These are phyloP conservation scores for Tylopilus sp. DNA, from an alignment of 768 basidiomycete species.

Conservation along the genomic window DNA sequence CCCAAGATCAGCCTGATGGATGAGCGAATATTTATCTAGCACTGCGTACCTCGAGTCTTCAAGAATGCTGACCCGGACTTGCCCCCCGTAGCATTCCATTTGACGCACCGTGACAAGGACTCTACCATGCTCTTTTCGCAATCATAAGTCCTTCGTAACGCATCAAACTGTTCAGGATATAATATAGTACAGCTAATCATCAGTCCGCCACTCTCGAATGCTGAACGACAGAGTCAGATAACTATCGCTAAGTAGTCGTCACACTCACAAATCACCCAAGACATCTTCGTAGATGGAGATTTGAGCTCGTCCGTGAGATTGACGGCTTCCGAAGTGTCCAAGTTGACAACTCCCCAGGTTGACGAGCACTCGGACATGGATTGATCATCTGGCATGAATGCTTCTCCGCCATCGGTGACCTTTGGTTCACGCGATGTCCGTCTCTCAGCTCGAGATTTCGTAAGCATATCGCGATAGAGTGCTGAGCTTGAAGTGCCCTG, in stretches of 20 bases:
- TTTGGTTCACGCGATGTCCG: slow-evolving; percentile 56
- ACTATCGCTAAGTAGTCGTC: neutral
- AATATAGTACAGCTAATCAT: slow-evolving; percentile 93
- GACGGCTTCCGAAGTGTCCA: slow-evolving; percentile 60
- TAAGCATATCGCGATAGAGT: slow-evolving; percentile 76
- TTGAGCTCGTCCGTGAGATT: slow-evolving; percentile 77
- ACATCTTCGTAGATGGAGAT: slow-evolving; percentile 72
- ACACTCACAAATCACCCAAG: slow-evolving; percentile 75
- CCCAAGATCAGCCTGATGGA: neutral
- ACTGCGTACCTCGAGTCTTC: slow-evolving; percentile 88
- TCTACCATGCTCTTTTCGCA: slow-evolving; percentile 94
- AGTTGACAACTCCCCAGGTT: slow-evolving; percentile 90
- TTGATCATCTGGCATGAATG: slow-evolving; percentile 89
- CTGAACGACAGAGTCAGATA: slow-evolving; percentile 36
- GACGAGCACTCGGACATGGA: slow-evolving; percentile 81
- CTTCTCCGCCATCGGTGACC: slow-evolving; percentile 67
- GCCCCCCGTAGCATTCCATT: slow-evolving; percentile 94
- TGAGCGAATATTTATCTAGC: too few species aligned
- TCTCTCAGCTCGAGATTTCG: slow-evolving; percentile 75
- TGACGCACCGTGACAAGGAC: slow-evolving; percentile 88
- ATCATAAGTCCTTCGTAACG: slow-evolving; percentile 85
- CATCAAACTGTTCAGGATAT: slow-evolving; percentile 97
- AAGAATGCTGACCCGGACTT: slow-evolving; percentile 97
- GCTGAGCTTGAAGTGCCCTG: slow-evolving; percentile 52
- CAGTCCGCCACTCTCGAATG: slow-evolving; percentile 85